phyloP scores from a whole-genome alignment of 2,329 filamentous ascomycete genomes.

The Basipetospora chlamydospora region DNA sequence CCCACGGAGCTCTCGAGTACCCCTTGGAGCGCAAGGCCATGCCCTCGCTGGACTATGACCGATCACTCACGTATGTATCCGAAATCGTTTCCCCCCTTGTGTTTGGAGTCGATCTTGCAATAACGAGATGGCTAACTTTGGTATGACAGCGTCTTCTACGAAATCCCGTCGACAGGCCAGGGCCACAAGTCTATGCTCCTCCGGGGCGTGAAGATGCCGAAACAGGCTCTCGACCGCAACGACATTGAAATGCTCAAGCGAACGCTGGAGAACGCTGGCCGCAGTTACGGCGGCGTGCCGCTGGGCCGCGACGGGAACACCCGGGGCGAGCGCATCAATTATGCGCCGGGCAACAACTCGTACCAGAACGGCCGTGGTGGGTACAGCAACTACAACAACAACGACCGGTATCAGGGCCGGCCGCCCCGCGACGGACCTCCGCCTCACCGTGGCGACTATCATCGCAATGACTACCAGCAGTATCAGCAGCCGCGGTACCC shows the following conservation, averaged over 20 bases:
- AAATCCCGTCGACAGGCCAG: slow-evolving; percentile 58
- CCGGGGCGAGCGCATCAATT: slow-evolving; percentile 16
- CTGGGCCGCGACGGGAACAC: slow-evolving; percentile 31
- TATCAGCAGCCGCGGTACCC: slow-evolving; percentile 11
- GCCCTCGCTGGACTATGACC: slow-evolving; percentile 70
- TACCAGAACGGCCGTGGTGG: slow-evolving; percentile 3
- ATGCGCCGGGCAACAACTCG: slow-evolving; percentile 1
- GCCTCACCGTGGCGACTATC: slow-evolving; percentile 2
- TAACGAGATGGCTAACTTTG: too few relatives aligned
- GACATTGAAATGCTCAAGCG: slow-evolving; percentile 62
- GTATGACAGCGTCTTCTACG: slow-evolving; percentile 58
- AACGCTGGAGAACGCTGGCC: slow-evolving; percentile 50
- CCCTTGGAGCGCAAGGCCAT: slow-evolving; percentile 58
- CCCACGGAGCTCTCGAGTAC: slow-evolving; percentile 67
- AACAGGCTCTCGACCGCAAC: slow-evolving; percentile 55
- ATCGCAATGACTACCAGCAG: slow-evolving; percentile 9
- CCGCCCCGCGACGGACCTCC: slow-evolving; percentile 1
- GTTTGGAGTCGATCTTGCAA: too few relatives aligned
- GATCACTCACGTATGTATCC: slow-evolving; percentile 76
- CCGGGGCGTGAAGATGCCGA: slow-evolving; percentile 61
- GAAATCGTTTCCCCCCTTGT: slow-evolving; percentile 18
- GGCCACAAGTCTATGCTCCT: slow-evolving; percentile 90
- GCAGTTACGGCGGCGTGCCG: slow-evolving; percentile 51
- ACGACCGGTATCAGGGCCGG: neutral
- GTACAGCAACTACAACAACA: too few relatives aligned